phyloP scores from a whole-genome alignment of 495 filamentous ascomycete species.

The Penicillium macrosclerotiorum region DNA sequence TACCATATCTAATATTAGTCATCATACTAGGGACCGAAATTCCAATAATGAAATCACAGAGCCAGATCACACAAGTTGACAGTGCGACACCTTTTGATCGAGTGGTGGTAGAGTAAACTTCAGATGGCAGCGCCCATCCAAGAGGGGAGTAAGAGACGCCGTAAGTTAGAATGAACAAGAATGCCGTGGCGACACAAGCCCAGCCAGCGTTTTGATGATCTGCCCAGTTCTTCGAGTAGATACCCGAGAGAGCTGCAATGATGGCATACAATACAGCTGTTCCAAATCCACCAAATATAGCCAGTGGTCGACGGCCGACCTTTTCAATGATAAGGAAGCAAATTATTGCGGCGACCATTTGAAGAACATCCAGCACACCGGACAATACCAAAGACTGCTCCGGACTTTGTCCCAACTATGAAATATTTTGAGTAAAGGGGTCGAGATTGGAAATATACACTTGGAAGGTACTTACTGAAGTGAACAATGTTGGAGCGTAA shows the following conservation, averaged over 20 bases:
- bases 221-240: conserved; percentile 56
- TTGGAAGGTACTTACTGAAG: neutral
- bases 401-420: neutral
- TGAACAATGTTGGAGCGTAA: conserved; percentile 6
- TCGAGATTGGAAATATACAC: neutral
- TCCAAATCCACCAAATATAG: conserved; percentile 12
- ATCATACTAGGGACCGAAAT: conserved; percentile 58
- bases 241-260: conserved; percentile 64
- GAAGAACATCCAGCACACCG: conserved; percentile 1
- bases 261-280: conserved; percentile 68
- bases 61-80: conserved; percentile 59
- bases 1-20: conserved; percentile 44
- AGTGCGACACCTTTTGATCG: conserved; percentile 62
- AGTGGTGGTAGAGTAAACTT: conserved; percentile 64
- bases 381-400: conserved; percentile 5
- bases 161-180: conserved; percentile 72
- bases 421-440: neutral
- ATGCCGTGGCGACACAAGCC: conserved; percentile 66
- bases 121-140: conserved; percentile 65
- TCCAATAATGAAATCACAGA: conserved; percentile 63
- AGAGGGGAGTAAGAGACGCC: conserved; percentile 63
- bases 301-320: conserved; percentile 10
- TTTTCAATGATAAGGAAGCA: conserved; percentile 3
- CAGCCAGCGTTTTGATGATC: conserved; percentile 60
- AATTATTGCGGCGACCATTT: conserved; percentile 1